These are phyloP conservation scores for Fusarium hainanense DNA, from an alignment of 2,329 filamentous ascomycete genomes.

Conservation along the genomic window DNA sequence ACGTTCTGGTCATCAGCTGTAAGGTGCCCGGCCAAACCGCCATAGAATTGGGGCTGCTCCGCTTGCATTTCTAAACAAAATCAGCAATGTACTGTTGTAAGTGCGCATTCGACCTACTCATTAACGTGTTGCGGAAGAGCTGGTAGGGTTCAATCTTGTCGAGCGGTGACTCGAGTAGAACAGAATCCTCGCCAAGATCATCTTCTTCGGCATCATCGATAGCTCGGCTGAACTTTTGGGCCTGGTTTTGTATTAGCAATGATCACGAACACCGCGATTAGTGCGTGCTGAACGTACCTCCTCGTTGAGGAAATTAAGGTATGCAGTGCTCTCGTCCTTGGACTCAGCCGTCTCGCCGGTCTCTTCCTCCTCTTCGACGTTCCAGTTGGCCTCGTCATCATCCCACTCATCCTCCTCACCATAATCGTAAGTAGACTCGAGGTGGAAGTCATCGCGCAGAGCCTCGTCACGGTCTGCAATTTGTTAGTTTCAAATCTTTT, in stretches of 20 bases:
- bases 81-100: slow-evolving; percentile 38
- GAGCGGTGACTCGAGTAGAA: slow-evolving; percentile 90
- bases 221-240: slow-evolving; percentile 82
- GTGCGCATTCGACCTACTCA: slow-evolving; percentile 71
- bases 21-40: slow-evolving; percentile 80
- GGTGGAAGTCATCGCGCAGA: slow-evolving; percentile 85
- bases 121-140: slow-evolving; percentile 83
- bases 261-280: not conserved
- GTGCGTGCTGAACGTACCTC: slow-evolving; percentile 66
- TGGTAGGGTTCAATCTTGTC: slow-evolving; percentile 96
- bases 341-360: slow-evolving; percentile 73
- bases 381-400: slow-evolving; percentile 85
- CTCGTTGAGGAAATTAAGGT: slow-evolving; percentile 94
- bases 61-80: slow-evolving; percentile 78
- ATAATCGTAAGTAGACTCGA: slow-evolving; percentile 71
- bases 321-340: slow-evolving; percentile 92
- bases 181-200: slow-evolving; percentile 91
- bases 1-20: slow-evolving; percentile 83
- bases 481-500: slow-evolving; percentile 41
- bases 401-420: slow-evolving; percentile 84
- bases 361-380: slow-evolving; percentile 75
- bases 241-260: slow-evolving; percentile 61
- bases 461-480: slow-evolving; percentile 86
- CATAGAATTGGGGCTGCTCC: slow-evolving; percentile 90
- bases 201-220: slow-evolving; percentile 80